Percentiles rank a stretch among this genome's conserved stretches.
phyloP scores from a whole-genome alignment of 2,329 filamentous ascomycete genomes.

The Fonsecaea pedrosoi region DNA sequence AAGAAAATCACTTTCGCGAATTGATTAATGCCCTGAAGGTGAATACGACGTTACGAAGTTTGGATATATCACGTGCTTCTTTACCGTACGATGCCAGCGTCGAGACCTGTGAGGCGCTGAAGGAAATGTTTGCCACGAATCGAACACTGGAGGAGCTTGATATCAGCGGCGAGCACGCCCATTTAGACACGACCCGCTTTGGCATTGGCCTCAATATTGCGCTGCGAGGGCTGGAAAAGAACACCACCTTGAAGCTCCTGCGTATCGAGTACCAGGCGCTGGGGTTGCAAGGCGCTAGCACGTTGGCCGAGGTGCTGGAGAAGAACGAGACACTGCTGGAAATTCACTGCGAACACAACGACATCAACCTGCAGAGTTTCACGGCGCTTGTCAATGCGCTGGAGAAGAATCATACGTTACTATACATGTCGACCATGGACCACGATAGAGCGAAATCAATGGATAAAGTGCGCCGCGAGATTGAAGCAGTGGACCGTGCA shows the following conservation, averaged over 20 bases:
- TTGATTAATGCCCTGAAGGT: slow-evolving; percentile 66
- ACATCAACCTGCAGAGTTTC: slow-evolving; percentile 67
- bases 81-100: slow-evolving; percentile 72
- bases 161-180: slow-evolving; percentile 73
- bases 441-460: slow-evolving; percentile 67
- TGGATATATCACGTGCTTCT: slow-evolving; percentile 74
- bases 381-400: slow-evolving; percentile 71
- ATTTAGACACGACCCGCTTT: slow-evolving; percentile 72
- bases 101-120: slow-evolving; percentile 69
- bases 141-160: slow-evolving; percentile 70
- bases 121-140: slow-evolving; percentile 71
- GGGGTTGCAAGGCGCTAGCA: slow-evolving; percentile 72
- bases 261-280: slow-evolving; percentile 73
- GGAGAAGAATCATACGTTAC: slow-evolving; percentile 67
- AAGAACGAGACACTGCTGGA: slow-evolving; percentile 68
- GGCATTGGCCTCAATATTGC: slow-evolving; percentile 72
- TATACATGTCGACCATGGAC: slow-evolving; percentile 69
- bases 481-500: slow-evolving; percentile 54
- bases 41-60: slow-evolving; percentile 67
- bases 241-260: slow-evolving; percentile 66
- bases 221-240: slow-evolving; percentile 68
- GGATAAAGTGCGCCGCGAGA: slow-evolving; percentile 63
- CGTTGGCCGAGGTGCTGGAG: slow-evolving; percentile 71
- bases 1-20: slow-evolving; percentile 68
- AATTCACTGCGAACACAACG: slow-evolving; percentile 74